Percentiles rank a stretch among this genome's conserved stretches.
phyloP scores from a whole-genome alignment of 2,329 filamentous ascomycete genomes.

The Trichoderma cornu-damae region DNA sequence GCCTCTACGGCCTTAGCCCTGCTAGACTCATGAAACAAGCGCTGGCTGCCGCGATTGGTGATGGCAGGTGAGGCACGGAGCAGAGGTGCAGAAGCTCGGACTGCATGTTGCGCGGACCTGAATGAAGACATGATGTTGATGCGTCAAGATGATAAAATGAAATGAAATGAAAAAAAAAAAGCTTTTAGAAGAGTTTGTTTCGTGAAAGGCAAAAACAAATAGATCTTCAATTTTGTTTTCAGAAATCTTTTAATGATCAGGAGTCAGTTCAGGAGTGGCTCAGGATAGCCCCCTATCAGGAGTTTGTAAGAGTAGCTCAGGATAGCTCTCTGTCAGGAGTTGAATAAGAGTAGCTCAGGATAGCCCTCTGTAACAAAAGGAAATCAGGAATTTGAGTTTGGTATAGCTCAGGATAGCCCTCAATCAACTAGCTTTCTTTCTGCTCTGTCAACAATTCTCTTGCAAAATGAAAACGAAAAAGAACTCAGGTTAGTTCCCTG shows the following conservation, averaged over 20 bases:
- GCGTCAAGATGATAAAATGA: neutral
- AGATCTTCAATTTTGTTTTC: constrained; percentile 17
- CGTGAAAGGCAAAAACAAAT: constrained; percentile 1
- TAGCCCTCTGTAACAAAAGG: constrained; percentile 19
- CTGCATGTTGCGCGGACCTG: constrained; percentile 19
- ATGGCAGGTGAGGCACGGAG: constrained; percentile 8
- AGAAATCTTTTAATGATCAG: constrained; percentile 17
- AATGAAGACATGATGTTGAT: constrained; percentile 19
- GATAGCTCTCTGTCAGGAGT: constrained; percentile 23
- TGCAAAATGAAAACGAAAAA: neutral
- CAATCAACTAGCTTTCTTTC: constrained; percentile 5
- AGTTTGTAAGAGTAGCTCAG: constrained; percentile 22
- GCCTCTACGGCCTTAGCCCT: constrained; percentile 24
- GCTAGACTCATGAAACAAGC: constrained; percentile 25
- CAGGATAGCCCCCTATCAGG: constrained; percentile 23
- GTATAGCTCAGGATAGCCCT: constrained; percentile 22
- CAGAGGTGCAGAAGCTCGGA: constrained; percentile 20
- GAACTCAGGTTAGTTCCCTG: neutral
- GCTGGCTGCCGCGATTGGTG: constrained; percentile 7
- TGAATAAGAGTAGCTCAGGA: constrained; percentile 20
- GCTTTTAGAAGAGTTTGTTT: constrained; percentile 10
- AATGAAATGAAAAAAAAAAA: neutral
- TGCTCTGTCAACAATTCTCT: neutral
- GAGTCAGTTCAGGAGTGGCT: constrained; percentile 21
- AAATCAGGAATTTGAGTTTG: constrained; percentile 18